Percentiles rank a stretch among this genome's conserved stretches.
These are phyloP conservation scores for Silene latifolia DNA, from an alignment of 148 eudicot genomes.

Conservation along the genomic window DNA sequence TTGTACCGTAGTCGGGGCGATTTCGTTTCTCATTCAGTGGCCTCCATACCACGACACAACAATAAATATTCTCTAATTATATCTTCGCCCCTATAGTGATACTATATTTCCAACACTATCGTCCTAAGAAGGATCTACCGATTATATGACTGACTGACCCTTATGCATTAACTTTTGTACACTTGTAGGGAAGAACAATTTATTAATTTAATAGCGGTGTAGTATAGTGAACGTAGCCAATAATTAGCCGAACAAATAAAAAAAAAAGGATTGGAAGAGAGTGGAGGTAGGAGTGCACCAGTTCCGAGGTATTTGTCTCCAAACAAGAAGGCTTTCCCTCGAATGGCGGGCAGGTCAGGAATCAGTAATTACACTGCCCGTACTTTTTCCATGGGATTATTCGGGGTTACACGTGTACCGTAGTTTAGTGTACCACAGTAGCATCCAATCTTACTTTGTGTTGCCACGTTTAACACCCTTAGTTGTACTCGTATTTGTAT, in stretches of 20 bases:
- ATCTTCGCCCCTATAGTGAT: too few relatives aligned
- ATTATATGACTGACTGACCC: too few relatives aligned
- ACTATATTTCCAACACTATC: too few relatives aligned
- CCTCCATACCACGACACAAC: too few relatives aligned
- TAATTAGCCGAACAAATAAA: not conserved
- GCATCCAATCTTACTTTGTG: not conserved
- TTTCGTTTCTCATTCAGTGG: too few relatives aligned
- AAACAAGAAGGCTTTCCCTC: constrained; percentile 4
- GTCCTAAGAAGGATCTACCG: too few relatives aligned
- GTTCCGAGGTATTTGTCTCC: constrained; percentile 24
- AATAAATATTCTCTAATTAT: too few relatives aligned
- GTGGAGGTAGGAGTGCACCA: constrained; percentile 10
- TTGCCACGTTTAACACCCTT: constrained; percentile 21
- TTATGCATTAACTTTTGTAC: too few relatives aligned
- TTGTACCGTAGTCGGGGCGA: too few relatives aligned
- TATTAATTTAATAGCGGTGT: too few relatives aligned
- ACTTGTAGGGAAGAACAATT: too few relatives aligned
- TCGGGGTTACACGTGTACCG: constrained; percentile 22
- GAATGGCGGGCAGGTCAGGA: constrained; percentile 22
- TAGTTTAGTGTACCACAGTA: constrained; percentile 19
- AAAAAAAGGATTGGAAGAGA: not conserved
- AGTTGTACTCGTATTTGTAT: too few relatives aligned
- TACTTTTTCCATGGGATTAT: not conserved
- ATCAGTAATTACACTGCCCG: not conserved
- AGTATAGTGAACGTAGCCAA: not conserved